Evolutionary conservation across 163 green algal species (phyloP), one percentile per base, ranked within the genome.

Genomic region (Scenedesmus sp.): DNA sequence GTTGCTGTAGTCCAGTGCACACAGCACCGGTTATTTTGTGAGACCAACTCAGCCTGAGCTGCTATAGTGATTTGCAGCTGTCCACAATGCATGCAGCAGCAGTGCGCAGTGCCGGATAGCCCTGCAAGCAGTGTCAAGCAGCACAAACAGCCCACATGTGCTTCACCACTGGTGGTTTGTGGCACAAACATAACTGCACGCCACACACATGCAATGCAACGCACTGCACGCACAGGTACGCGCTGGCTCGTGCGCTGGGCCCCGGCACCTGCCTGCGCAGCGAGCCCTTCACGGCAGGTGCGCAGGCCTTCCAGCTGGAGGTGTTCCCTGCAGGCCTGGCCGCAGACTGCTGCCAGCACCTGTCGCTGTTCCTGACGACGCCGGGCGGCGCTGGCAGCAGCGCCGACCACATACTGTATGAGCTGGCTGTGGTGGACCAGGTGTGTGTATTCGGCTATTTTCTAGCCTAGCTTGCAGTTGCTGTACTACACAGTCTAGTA

Each of bases 271-370:
- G 94, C 2, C 84, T 96, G 77, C 95, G 94, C 93, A 94, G 87
- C 3, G 94, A 96, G 88, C 59, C 92, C n/a, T 96, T 96, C 92
- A 93, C 94, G 84, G 94, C 94, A 18, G 94, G 91, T 0, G 93
- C 94, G 0, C 94, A 95, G 91, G 76, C 93, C 3, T 96, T 96
- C 90, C 62, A 93, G n/a, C 84, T 96, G 60, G 94, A 96, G 88
- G 90, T 96, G 8, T 96, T 94, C 86, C 94, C 94, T 0, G 89
- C 91, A 12, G 88, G 93, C 52, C 88, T 93, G 26, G 93, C 91
- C 34, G 66, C 74, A 12, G 92, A 94, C 79, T 67, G 66, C 52
- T 60, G 55, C 76, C 87, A 86, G 77, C 94, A 95, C 86, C 54
- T 96, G 18, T 93, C 92, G 0, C 86, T 95, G 13, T 96, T 94